phyloP scores from a whole-genome alignment of 495 filamentous ascomycete species.

The Pyrenopolyporus hunteri region DNA sequence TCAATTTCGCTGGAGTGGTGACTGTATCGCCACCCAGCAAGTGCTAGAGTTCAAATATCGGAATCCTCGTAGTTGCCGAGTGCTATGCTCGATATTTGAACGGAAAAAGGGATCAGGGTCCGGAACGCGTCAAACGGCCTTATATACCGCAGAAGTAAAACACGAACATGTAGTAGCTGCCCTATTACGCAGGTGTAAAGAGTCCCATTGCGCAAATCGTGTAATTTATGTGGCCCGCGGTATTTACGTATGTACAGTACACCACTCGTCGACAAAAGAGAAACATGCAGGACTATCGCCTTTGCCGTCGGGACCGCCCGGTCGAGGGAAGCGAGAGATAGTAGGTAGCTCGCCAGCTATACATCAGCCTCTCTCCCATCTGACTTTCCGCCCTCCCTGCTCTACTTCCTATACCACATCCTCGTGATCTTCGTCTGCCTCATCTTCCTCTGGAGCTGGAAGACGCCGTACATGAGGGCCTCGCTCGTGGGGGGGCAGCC shows the following conservation, averaged over 20 bases:
- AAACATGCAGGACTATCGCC: constrained; percentile 9
- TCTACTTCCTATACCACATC: constrained; percentile 69
- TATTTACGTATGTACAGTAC: constrained; percentile 37
- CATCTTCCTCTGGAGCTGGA: constrained; percentile 89
- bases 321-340: neutral
- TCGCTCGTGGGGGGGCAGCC: constrained; percentile 90
- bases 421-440: constrained; percentile 73
- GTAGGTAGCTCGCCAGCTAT: neutral
- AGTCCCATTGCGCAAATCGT: constrained; percentile 6
- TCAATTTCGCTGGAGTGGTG: neutral
- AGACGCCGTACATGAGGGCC: constrained; percentile 87
- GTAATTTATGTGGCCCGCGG: constrained; percentile 21
- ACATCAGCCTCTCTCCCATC: neutral
- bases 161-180: too few species aligned
- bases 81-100: too few species aligned
- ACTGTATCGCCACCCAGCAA: too few species aligned
- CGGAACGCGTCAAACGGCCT: too few species aligned
- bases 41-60: neutral
- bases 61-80: too few species aligned
- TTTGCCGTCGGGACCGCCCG: constrained; percentile 1
- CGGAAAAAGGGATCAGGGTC: too few species aligned
- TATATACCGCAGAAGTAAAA: too few species aligned
- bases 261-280: constrained; percentile 18
- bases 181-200: neutral
- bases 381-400: neutral